Evolutionary conservation across 2,329 filamentous ascomycete genomes (phyloP).

Genomic region (Aspergillus pseudotamarii): DNA sequence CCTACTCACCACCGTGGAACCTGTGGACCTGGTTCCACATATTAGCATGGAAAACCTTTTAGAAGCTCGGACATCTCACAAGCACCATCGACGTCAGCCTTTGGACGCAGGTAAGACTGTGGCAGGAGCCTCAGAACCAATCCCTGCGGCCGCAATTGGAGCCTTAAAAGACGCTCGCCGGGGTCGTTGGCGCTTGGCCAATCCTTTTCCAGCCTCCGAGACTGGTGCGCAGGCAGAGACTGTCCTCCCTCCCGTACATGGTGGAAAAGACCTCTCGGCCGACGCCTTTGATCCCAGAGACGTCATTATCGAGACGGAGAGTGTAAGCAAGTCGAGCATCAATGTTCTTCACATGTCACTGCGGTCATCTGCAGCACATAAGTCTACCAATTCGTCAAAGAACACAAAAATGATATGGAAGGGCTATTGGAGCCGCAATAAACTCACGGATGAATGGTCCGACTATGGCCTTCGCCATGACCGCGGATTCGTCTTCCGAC

Average conservation of each 20-base stretch:
- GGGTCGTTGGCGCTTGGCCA: constrained; percentile 68
- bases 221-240: constrained; percentile 33
- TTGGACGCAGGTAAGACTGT: constrained; percentile 41
- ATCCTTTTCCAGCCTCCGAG: constrained; percentile 40
- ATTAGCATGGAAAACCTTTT: constrained; percentile 71
- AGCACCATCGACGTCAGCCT: constrained; percentile 43
- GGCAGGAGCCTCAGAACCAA: constrained; percentile 31
- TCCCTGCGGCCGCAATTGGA: constrained; percentile 45
- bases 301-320: constrained; percentile 83
- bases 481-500: constrained; percentile 62
- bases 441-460: constrained; percentile 85
- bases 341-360: constrained; percentile 81
- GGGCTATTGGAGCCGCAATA: constrained; percentile 89
- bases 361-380: constrained; percentile 54
- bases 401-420: constrained; percentile 91
- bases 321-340: constrained; percentile 74
- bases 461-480: constrained; percentile 72
- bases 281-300: constrained; percentile 53
- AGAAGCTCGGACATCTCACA: constrained; percentile 35
- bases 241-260: constrained; percentile 21
- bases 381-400: constrained; percentile 57
- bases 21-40: constrained; percentile 82
- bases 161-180: constrained; percentile 70
- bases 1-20: constrained; percentile 78
- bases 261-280: constrained; percentile 18